A percentile compares a stretch with the other conserved stretches of the same genome.
These are phyloP conservation scores for Lipomyces sp. DNA, from an alignment of 805 yeast genomes.

Conservation along the genomic window DNA sequence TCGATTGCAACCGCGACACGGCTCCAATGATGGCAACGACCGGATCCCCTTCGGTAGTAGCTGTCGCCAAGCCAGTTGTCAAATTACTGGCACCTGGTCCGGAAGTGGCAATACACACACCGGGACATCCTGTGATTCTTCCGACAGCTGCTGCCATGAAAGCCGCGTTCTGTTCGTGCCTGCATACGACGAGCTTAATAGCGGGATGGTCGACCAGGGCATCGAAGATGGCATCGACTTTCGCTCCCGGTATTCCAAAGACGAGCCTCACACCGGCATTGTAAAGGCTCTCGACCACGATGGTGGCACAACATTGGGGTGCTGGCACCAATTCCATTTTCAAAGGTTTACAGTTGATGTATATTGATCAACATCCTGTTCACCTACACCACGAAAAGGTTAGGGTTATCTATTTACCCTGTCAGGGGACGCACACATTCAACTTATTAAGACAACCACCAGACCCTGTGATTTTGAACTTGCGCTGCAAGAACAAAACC, in stretches of 20 bases:
- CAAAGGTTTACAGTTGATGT: background rate
- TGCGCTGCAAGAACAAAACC: no score
- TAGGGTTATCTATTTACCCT: no score
- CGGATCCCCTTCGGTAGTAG: background rate
- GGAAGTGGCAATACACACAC: constrained; percentile 1
- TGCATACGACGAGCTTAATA: background rate
- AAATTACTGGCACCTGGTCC: constrained; percentile 1
- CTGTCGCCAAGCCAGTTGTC: constrained; percentile 3
- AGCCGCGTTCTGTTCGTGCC: background rate
- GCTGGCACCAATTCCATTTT: background rate
- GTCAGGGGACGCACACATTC: no score
- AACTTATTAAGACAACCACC: no score
- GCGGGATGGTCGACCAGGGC: constrained; percentile 1
- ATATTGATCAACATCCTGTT: no score
- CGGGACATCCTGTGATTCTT: background rate
- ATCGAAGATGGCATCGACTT: background rate
- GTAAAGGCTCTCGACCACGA: background rate
- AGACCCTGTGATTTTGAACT: no score
- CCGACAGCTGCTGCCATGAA: background rate
- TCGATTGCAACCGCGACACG: constrained; percentile 1
- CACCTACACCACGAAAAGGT: no score
- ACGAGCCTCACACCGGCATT: constrained; percentile 1
- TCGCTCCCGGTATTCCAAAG: background rate
- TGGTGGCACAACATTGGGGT: background rate
- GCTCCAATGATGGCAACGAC: background rate